Base-by-base conservation (phyloP, 176 grass and related monocot species). In the Poa pratensis region DNA sequence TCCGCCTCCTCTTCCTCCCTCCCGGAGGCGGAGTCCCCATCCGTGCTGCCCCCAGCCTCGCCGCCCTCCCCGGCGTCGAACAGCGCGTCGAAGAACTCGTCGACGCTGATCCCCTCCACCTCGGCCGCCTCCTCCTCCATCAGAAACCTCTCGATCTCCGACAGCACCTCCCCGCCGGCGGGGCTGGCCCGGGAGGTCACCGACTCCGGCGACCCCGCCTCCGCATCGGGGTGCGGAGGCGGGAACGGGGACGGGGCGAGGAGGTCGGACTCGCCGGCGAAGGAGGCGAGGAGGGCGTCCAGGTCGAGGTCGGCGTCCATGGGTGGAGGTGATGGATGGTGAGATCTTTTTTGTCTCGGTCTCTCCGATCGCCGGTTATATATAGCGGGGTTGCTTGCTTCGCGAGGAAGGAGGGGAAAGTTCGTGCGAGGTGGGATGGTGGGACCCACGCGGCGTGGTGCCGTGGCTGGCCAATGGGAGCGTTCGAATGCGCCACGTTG, bases 71-170 rank as follows among this genome's bases (percentile, higher is more conserved):
- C 88, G 22, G 82, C 87, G 15, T 80, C 86, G 37, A 89, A 94
- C 39, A 89, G 70, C 32, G 77, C 45, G 82, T 84, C 88, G 20
- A 98, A 91, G 86, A 98, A 94, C 48, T 86, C 75, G 0, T 83
- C 86, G 17, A 87, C 83, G 63, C 84, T 81, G 19, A 86, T 37
- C 43, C 77, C 83, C 5, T 92, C 87, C 51, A 11, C 72, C 52
- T 23, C 89, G 9, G 49, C 77, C 10, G 9, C 20, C 16, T 40
- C 86, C 83, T 98, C 96, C 83, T 77, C 82, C 96, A 98, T 94
- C 51, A 98, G 90, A 52, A 92, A 89, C 86, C 86, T 90, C 90
- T 98, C 96, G 57, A 95, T 81, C 67, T 79, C 87, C 72, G 79
- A 74, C 34, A 82, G 73, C 35, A n/a, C 81, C 40, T 60, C 84